Percentiles rank a stretch among this genome's conserved stretches.
Evolutionary conservation across 2,329 filamentous ascomycete genomes (phyloP).

Genomic region (Rhynchosporium graminicola): DNA sequence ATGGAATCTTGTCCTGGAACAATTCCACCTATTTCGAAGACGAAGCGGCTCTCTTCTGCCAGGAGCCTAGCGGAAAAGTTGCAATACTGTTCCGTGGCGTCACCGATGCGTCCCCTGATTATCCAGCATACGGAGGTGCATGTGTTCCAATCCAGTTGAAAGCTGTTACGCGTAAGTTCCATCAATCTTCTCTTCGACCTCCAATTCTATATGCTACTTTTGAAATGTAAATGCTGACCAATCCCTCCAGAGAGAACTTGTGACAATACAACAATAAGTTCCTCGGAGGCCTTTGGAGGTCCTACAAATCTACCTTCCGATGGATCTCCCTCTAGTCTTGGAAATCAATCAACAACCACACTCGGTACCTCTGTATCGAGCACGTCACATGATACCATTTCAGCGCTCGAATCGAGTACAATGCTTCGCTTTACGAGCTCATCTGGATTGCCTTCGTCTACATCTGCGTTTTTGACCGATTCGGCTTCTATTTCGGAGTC

Average conservation of each 20-base stretch:
- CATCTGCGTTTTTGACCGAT: not conserved
- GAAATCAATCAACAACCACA: not conserved
- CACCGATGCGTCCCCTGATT: not conserved
- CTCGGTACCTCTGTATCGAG: not conserved
- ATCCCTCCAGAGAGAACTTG: not conserved
- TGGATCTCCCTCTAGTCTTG: not conserved
- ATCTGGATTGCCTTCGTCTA: not conserved
- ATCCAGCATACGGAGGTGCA: not conserved
- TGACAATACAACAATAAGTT: not conserved
- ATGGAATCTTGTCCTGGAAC: not conserved
- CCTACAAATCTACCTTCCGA: not conserved
- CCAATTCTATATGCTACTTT: not conserved
- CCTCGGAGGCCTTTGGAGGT: not conserved
- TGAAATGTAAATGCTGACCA: not conserved
- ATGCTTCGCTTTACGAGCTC: not conserved
- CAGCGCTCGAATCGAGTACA: not conserved
- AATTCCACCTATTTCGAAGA: not conserved
- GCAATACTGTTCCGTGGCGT: not conserved
- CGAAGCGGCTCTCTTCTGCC: not conserved
- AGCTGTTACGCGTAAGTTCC: not conserved
- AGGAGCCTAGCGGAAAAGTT: not conserved
- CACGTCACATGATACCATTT: not conserved
- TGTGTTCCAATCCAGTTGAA: not conserved
- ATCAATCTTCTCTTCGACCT: not conserved
- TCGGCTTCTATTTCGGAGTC: not conserved